Conservation (phyloP, 768 basidiomycete genomes). For the Rickenella mellea region DNA sequence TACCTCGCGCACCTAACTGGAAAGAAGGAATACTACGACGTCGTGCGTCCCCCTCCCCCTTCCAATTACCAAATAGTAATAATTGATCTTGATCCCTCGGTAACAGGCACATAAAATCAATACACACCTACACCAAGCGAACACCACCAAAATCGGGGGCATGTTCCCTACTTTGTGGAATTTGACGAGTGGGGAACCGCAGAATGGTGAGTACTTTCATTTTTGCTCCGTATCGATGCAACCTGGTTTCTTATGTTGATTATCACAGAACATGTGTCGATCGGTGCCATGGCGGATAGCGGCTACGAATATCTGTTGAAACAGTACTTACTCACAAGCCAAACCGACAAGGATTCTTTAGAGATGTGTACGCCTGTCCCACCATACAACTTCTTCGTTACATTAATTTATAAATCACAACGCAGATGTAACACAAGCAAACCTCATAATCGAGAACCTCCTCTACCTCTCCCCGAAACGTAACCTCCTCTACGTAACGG, state of each 20-base stretch:
- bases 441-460: conserved; percentile 51
- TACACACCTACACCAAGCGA: conserved; percentile 32
- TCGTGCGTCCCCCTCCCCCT: conserved; percentile 7
- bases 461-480: conserved; percentile 60
- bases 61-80: not conserved
- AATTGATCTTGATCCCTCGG: not conserved
- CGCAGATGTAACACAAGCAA: conserved; percentile 52
- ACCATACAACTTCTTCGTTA: not conserved
- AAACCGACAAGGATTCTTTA: conserved; percentile 47
- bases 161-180: conserved; percentile 61
- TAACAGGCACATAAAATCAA: conserved; percentile 42
- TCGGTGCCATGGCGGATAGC: conserved; percentile 64
- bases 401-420: too few species aligned
- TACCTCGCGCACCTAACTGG: conserved; percentile 76
- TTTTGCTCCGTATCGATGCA: not conserved
- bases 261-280: conserved; percentile 28
- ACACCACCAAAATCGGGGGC: conserved; percentile 39
- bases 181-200: conserved; percentile 33
- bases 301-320: conserved; percentile 74
- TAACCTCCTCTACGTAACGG: conserved; percentile 61
- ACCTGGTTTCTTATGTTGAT: conserved; percentile 2
- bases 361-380: conserved; percentile 49
- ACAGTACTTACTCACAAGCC: conserved; percentile 57
- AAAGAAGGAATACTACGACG: conserved; percentile 49
- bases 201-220: conserved; percentile 30